Evolutionary conservation across 768 basidiomycete species (phyloP).

Genomic region (Calvatia gigantea): DNA sequence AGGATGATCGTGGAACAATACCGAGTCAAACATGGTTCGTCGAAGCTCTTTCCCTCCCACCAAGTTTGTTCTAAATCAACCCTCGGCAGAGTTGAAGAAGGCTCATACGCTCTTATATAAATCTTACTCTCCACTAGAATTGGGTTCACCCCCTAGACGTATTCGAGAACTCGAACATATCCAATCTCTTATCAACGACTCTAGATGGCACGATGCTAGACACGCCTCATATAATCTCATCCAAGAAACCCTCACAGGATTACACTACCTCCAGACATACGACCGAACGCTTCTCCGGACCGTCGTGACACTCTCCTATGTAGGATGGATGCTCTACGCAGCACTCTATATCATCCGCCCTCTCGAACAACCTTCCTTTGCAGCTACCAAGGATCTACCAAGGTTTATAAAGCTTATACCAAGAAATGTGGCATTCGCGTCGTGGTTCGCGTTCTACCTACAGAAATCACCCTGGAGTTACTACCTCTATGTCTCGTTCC

Average conservation of each 20-base stretch:
- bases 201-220: constrained; percentile 49
- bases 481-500: constrained; percentile 73
- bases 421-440: constrained; percentile 25
- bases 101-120: constrained; percentile 56
- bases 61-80: neutral
- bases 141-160: constrained; percentile 30
- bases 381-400: neutral
- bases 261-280: constrained; percentile 83
- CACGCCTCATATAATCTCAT: constrained; percentile 49
- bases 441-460: constrained; percentile 51
- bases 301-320: constrained; percentile 70
- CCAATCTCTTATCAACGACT: constrained; percentile 37
- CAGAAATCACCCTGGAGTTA: constrained; percentile 70
- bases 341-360: constrained; percentile 55
- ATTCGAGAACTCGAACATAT: constrained; percentile 32
- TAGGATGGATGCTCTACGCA: constrained; percentile 74
- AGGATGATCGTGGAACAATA: constrained; percentile 78
- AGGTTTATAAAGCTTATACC: constrained; percentile 12
- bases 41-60: neutral
- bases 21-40: constrained; percentile 68
- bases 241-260: constrained; percentile 48
- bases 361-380: constrained; percentile 17
- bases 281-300: constrained; percentile 68
- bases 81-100: constrained; percentile 54
- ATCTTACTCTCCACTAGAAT: constrained; percentile 49